These are phyloP conservation scores for Gossypium sturtianum DNA, from an alignment of 345 rosid species.

Conservation along the genomic window DNA sequence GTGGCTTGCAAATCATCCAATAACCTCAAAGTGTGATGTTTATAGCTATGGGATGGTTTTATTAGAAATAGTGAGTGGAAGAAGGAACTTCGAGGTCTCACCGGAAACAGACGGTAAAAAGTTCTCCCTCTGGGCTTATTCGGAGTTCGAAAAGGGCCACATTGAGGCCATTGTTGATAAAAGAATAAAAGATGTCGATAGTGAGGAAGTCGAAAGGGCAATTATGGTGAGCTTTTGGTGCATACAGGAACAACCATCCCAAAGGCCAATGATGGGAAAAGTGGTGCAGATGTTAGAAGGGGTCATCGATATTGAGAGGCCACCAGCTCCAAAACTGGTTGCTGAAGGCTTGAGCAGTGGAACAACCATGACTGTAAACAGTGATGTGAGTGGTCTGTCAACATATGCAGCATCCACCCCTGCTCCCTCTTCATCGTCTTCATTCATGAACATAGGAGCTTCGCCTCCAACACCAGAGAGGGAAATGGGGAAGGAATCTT, in stretches of 20 bases:
- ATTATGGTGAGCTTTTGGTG: slow-evolving; percentile 57
- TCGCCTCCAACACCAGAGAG: slow-evolving; percentile 37
- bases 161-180: slow-evolving; percentile 35
- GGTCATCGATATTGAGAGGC: slow-evolving; percentile 33
- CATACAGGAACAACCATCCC: slow-evolving; percentile 50
- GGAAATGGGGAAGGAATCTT: slow-evolving; percentile 28
- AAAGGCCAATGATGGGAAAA: slow-evolving; percentile 55
- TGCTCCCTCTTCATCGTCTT: slow-evolving; percentile 42
- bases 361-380: slow-evolving; percentile 33
- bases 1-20: slow-evolving; percentile 48
- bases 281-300: slow-evolving; percentile 69
- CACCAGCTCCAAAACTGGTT: slow-evolving; percentile 39
- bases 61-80: slow-evolving; percentile 48
- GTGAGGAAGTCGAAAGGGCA: slow-evolving; percentile 43
- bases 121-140: slow-evolving; percentile 48
- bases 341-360: slow-evolving; percentile 26
- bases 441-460: slow-evolving; percentile 33
- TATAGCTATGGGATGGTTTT: slow-evolving; percentile 66
- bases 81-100: slow-evolving; percentile 48
- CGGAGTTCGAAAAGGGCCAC: slow-evolving; percentile 38
- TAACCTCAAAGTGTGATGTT: slow-evolving; percentile 58
- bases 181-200: slow-evolving; percentile 35
- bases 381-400: slow-evolving; percentile 31
- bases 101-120: slow-evolving; percentile 32
- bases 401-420: slow-evolving; percentile 40